Evolutionary conservation across 371 early-diverging fungal species (phyloP), one percentile per base, ranked within the genome.

Genomic region (Smittium culicis): DNA sequence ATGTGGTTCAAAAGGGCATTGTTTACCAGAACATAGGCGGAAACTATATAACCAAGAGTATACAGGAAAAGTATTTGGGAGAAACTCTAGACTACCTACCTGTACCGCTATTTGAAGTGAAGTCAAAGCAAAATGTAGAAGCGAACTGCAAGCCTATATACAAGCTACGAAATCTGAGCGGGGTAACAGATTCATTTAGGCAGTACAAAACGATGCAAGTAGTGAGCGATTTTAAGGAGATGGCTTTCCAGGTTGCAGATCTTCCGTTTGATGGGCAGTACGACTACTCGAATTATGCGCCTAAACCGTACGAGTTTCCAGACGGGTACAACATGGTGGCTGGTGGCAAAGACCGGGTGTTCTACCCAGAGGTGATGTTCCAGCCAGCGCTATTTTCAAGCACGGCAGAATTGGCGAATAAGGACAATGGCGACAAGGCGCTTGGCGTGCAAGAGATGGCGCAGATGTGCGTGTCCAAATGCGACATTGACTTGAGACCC

Each of bases 261-360:
- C 66, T 64, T 0, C 69, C 72, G 0, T 71, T 64, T 66, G 65
- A 59, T 11, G n/a, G n/a, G n/a, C 61, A 58, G 17, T 54, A 56
- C 79, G 85, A 54, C 74, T 71, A 30, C 71, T 78, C 35, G 80
- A 86, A 31, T 28, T 8, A 33, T 33, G 56, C 58, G 11, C 3
- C 86, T 88, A 89, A 89, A 69, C 80, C 88, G 31, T 94, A 86
- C 70, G 98, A 98, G 78, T 93, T 98, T 69, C 91, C 96, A 34
- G 89, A 92, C 70, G 98, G 98, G 27, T 96, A 87, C 77, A 94
- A 93, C 72, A 77, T 82, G 68, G 74, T 81, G 20, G 88, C 92
- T 76, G 91, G 89, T 30, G 71, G 83, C 5, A 89, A 92, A 66
- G n/a, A n/a, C n/a, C 82, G 98, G 28, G 95, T 86, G 80, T 80